Evolutionary conservation across 192 early-diverging fungal genomes (phyloP), one percentile per base, ranked within the genome.

Genomic region (Pilaira anomala): DNA sequence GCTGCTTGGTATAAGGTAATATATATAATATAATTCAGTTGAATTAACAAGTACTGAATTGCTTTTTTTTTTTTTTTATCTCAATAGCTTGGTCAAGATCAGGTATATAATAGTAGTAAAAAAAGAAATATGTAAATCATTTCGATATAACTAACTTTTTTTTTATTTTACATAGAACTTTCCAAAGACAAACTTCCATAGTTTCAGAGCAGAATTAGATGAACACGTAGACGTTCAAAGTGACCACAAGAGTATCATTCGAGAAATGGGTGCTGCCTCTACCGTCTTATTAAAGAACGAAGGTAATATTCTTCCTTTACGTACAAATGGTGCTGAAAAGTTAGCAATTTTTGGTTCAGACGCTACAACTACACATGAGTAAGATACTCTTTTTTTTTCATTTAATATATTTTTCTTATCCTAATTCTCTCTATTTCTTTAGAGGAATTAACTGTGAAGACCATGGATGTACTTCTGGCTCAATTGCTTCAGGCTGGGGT

Each of bases 1-100:
- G 65, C 71, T 59, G 41, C 71, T 19, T 73, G 71, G 71, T 73
- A 67, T 28, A 73, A 73, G 56, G 54, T 73, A 73, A 63, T 24
- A 57, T 7, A 57, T 28, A 22, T 5, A 19, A 28, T 18, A 52
- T n/a, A 59, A 21, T 45, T 22, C 12, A n/a, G n/a, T n/a, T n/a
- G 19, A 21, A 22, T 3, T n/a, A 2, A 24, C 6, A 16, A 26
- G 42, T 26, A 33, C 25, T 24, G 28, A 11, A 49, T 44, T 30
- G 46, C 19, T 24, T 26, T 33, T 28, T 11, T 39, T 40, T 33
- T 48, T 62, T 11, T 16, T 24, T 60, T 6, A 6, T 28, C 24
- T 54, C 25, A 41, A 18, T 41, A 48, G 42, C 45, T 57, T 16
- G 44, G 54, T 13, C 64, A 57, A 26, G 41, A 50, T 66, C 24